A percentile compares a stretch with the other conserved stretches of the same genome.
Evolutionary conservation across 495 filamentous ascomycete species (phyloP).

Genomic region (Stereocaulon alpinum): DNA sequence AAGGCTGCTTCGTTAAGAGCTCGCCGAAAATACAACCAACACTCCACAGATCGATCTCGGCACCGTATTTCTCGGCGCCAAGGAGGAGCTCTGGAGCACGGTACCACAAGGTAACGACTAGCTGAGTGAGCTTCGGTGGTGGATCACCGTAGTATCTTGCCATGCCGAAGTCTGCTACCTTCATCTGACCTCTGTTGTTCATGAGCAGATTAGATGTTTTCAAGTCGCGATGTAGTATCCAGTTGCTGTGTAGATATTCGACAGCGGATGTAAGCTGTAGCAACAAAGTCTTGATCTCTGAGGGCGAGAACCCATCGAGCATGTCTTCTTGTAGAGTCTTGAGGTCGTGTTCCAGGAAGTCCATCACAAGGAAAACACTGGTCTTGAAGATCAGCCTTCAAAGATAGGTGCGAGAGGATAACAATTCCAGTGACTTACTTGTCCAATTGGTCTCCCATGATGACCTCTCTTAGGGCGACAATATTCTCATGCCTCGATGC

Average conservation of each 20-base stretch:
- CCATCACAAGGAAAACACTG: conserved; percentile 92
- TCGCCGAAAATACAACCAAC: conserved; percentile 95
- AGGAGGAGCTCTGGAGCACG: conserved; percentile 84
- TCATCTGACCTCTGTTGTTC: conserved; percentile 90
- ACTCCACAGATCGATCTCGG: conserved; percentile 87
- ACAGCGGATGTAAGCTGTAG: conserved; percentile 73
- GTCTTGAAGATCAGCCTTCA: conserved; percentile 21
- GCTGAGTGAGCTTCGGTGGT: conserved; percentile 72
- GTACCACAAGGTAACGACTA: conserved; percentile 98
- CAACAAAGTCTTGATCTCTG: conserved; percentile 85
- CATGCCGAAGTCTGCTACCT: conserved; percentile 97
- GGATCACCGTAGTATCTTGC: conserved; percentile 82
- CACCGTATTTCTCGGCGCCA: conserved; percentile 65
- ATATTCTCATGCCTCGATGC: conserved; percentile 62
- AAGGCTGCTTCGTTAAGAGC: conserved; percentile 68
- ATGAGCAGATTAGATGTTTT: conserved; percentile 95
- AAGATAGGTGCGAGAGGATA: conserved; percentile 5
- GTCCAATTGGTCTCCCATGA: conserved; percentile 69
- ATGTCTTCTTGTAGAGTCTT: conserved; percentile 90
- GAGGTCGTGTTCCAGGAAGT: conserved; percentile 96
- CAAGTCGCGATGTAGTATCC: conserved; percentile 93
- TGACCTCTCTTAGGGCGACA: conserved; percentile 72
- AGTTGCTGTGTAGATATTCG: conserved; percentile 76
- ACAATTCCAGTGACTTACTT: conserved; percentile 46
- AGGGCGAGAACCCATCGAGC: conserved; percentile 85